Percentiles rank a stretch among this genome's conserved stretches.
phyloP scores from a whole-genome alignment of 345 rosid genomes.

The Anacardium occidentale region DNA sequence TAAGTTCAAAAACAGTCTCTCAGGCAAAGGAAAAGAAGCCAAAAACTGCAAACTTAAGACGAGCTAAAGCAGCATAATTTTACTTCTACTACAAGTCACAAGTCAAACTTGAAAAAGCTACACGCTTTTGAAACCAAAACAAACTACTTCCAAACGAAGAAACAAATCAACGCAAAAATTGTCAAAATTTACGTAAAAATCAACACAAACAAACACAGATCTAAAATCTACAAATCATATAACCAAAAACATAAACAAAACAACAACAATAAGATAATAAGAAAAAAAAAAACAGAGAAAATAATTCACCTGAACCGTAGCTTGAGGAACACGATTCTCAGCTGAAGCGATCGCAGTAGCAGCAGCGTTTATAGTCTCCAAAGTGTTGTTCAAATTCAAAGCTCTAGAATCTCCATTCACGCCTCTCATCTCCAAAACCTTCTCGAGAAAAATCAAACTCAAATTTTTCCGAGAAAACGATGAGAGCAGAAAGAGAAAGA shows the following conservation, averaged over 20 bases:
- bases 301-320: slow-evolving; percentile 47
- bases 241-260: not conserved
- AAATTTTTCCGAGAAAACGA: slow-evolving; percentile 26
- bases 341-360: slow-evolving; percentile 87
- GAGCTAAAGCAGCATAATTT: slow-evolving; percentile 10
- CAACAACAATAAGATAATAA: not conserved
- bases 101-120: slow-evolving; percentile 24
- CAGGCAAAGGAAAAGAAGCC: not conserved
- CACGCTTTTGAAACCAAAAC: not conserved
- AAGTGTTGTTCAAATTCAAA: slow-evolving; percentile 34
- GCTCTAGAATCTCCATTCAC: slow-evolving; percentile 38
- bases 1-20: not conserved
- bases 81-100: slow-evolving; percentile 18
- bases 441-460: not conserved
- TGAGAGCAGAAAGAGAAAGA: slow-evolving; percentile 2
- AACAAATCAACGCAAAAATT: slow-evolving; percentile 5
- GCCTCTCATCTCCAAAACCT: slow-evolving; percentile 44
- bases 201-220: slow-evolving; percentile 1
- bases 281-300: not conserved
- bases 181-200: not conserved
- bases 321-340: slow-evolving; percentile 62
- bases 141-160: not conserved
- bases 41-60: slow-evolving; percentile 2
- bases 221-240: slow-evolving; percentile 18
- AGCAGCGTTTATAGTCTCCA: slow-evolving; percentile 81